Evolutionary conservation across 139 green algal genomes (phyloP), one percentile per base, ranked within the genome.

Genomic region (Chlamydomonas urium): DNA sequence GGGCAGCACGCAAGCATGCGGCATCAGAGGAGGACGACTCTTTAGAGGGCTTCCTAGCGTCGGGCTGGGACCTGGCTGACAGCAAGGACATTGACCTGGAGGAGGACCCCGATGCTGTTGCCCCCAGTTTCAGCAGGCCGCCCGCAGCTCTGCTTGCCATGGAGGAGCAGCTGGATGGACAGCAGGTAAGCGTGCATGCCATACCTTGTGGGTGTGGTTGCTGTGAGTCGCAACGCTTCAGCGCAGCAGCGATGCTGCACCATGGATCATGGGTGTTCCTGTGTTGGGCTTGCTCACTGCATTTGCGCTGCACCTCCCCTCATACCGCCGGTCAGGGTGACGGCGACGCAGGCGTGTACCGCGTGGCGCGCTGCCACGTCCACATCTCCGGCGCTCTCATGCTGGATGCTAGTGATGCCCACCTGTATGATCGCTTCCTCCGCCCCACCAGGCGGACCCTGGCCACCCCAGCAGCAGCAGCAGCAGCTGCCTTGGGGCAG

Each of bases 311-410:
- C n/a, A n/a, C n/a, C 23, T 31, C 5, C 2, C 31, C 28, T 14
- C 53, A 21, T 45, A n/a, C 58, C n/a, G n/a, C n/a, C n/a, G n/a
- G n/a, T n/a, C n/a, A n/a, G 68, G 78, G 82, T 21, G 65, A 81
- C 26, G 76, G 79, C 5, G 80, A 85, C n/a, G 73, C 74, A 0
- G 78, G 87, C 66, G 81, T 77, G 66, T 92, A 80, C 63, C 74
- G 81, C 8, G 74, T 93, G 26, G 62, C 84, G 2, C 73, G 76
- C 17, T 96, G 87, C 78, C 29, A 61, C 4, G 79, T 96, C 24
- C 91, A 96, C 74, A 21, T 59, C n/a, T 91, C 84, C 1, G 91
- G 91, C 0, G 90, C 90, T 3, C 75, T 96, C 71, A 81, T 96
- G 66, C 85, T 96, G 21, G 88, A 96, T 53, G 29, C 56, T 0